A percentile compares a stretch with the other conserved stretches of the same genome.
These are phyloP conservation scores for Kodamaea leandrae DNA, from an alignment of 805 yeast species.

Conservation along the genomic window DNA sequence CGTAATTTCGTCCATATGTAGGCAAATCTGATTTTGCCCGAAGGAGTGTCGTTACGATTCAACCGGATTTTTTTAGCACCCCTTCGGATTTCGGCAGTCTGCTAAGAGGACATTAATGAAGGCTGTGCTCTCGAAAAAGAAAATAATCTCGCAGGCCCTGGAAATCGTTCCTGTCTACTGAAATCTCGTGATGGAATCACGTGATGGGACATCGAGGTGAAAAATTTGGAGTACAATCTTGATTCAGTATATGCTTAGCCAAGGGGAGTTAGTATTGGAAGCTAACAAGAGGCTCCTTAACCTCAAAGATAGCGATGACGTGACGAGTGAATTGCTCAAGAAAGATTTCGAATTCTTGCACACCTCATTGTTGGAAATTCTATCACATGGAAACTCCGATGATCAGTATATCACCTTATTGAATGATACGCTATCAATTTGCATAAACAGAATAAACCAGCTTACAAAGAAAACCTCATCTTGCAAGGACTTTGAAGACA, in stretches of 20 bases:
- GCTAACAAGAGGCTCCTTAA: neutral
- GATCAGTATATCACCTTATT: slow-evolving; percentile 15
- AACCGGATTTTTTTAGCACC: no score
- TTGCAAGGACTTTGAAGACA: slow-evolving; percentile 15
- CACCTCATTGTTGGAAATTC: neutral
- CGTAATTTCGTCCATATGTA: no score
- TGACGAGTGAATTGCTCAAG: neutral
- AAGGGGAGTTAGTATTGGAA: neutral
- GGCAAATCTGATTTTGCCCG: no score
- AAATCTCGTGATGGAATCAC: neutral
- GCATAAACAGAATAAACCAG: slow-evolving; percentile 59
- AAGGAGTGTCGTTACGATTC: no score
- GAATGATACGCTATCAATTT: slow-evolving; percentile 59
- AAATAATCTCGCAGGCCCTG: no score
- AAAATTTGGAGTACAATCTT: neutral
- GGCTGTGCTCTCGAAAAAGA: no score
- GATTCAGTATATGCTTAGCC: neutral
- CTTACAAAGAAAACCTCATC: slow-evolving; percentile 10
- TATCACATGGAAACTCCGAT: slow-evolving; percentile 4
- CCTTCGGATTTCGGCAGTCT: no score
- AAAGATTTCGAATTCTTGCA: neutral
- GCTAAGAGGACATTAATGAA: no score
- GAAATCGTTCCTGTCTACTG: no score
- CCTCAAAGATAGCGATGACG: neutral
- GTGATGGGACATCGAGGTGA: neutral